These are phyloP conservation scores for Erythrobasidium hasegawianum DNA, from an alignment of 1,284 basidiomycete genomes.

Conservation along the genomic window DNA sequence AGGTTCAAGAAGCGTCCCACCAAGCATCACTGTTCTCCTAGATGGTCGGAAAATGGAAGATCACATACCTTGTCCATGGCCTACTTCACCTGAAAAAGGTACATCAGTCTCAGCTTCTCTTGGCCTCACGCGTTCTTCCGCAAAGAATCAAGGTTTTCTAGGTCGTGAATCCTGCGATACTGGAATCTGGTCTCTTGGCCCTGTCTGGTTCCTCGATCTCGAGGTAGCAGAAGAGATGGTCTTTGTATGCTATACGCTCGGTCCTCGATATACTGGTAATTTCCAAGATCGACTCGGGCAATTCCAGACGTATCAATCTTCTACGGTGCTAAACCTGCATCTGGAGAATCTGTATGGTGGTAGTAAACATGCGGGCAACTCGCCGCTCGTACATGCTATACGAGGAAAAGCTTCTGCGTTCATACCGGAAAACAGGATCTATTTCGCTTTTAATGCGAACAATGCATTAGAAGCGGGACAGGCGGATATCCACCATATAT, in stretches of 20 bases:
- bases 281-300: slow-evolving; percentile 65
- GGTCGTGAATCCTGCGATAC: not conserved
- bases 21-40: slow-evolving; percentile 18
- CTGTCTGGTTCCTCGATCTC: slow-evolving; percentile 7
- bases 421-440: slow-evolving; percentile 39
- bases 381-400: slow-evolving; percentile 39
- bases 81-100: slow-evolving; percentile 22
- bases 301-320: slow-evolving; percentile 72
- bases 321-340: slow-evolving; percentile 61
- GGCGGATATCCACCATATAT: not conserved
- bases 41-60: slow-evolving; percentile 27
- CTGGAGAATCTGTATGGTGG: not conserved
- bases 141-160: not conserved
- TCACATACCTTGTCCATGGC: slow-evolving; percentile 9
- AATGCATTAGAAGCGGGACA: slow-evolving; percentile 31
- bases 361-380: slow-evolving; percentile 33
- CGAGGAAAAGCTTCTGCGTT: slow-evolving; percentile 36
- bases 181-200: too few species aligned
- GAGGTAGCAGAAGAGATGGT: slow-evolving; percentile 36
- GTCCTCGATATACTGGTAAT: slow-evolving; percentile 65
- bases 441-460: slow-evolving; percentile 38
- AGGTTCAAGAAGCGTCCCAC: slow-evolving; percentile 1
- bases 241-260: slow-evolving; percentile 51
- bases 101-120: slow-evolving; percentile 30
- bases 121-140: slow-evolving; percentile 22